phyloP scores from a whole-genome alignment of 257 asterid species.

The Apocynum venetum region DNA sequence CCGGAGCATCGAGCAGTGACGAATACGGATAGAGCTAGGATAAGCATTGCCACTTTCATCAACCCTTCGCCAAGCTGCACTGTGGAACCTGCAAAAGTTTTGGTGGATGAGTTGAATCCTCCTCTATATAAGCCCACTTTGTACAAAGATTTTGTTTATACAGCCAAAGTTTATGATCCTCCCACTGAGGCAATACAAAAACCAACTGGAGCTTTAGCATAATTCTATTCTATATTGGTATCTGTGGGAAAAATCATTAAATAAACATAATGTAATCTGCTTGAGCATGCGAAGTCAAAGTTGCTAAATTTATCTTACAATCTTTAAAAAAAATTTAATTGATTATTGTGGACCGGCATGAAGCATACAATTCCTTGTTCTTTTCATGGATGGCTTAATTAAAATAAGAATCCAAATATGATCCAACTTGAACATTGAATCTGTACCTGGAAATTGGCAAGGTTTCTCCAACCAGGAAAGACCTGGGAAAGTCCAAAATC shows the following conservation, averaged over 20 bases:
- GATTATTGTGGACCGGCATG: too few relatives aligned
- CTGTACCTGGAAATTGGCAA: neutral
- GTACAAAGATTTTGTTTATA: conserved; percentile 34
- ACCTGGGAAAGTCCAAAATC: neutral
- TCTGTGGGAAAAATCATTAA: too few relatives aligned
- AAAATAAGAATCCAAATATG: too few relatives aligned
- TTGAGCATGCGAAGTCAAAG: too few relatives aligned
- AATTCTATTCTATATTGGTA: neutral
- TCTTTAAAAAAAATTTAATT: too few relatives aligned
- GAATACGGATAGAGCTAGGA: conserved; percentile 37
- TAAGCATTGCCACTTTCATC: conserved; percentile 55
- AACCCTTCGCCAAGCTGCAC: conserved; percentile 40
- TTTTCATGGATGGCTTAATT: too few relatives aligned
- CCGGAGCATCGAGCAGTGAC: conserved; percentile 61
- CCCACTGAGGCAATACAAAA: conserved; percentile 28
- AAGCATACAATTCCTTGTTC: too few relatives aligned
- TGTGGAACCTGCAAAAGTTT: conserved; percentile 46
- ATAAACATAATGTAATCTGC: too few relatives aligned
- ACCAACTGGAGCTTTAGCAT: neutral
- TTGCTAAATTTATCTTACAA: too few relatives aligned
- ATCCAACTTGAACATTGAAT: too few relatives aligned
- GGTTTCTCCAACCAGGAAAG: neutral
- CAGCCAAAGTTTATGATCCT: conserved; percentile 44
- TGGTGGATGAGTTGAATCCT: conserved; percentile 42
- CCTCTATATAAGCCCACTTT: conserved; percentile 36